Conservation (phyloP, 345 rosid species). For the Citrus mangshanensis region DNA sequence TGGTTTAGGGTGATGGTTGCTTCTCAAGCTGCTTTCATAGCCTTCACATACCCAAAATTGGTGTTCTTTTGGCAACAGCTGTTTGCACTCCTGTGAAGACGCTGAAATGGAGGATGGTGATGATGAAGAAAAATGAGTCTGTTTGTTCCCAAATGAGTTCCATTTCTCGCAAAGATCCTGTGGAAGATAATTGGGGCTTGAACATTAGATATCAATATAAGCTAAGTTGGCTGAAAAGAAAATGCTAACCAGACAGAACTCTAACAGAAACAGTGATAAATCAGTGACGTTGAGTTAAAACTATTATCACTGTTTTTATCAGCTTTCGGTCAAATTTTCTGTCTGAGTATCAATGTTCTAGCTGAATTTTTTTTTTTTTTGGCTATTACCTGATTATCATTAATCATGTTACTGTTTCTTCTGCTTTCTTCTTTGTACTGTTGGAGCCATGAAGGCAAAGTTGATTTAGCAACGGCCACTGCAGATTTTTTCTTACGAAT, state of each 20-base stretch:
- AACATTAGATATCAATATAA: not conserved
- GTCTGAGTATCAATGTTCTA: no score
- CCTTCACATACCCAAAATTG: constrained; percentile 42
- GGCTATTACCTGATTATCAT: not conserved
- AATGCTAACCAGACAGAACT: no score
- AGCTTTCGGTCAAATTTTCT: no score
- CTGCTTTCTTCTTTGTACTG: constrained; percentile 48
- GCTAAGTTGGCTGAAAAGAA: no score
- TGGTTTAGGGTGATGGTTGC: constrained; percentile 27
- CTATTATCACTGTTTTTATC: no score
- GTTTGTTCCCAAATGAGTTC: constrained; percentile 19
- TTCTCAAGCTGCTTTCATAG: constrained; percentile 22
- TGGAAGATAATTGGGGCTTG: not conserved
- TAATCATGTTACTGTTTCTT: constrained; percentile 7
- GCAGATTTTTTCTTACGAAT: constrained; percentile 16
- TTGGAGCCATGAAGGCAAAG: constrained; percentile 64
- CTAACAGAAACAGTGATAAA: no score
- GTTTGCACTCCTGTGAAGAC: constrained; percentile 33
- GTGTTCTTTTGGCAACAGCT: constrained; percentile 29
- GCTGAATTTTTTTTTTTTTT: no score
- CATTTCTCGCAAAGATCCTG: constrained; percentile 42
- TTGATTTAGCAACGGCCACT: constrained; percentile 25
- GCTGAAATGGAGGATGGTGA: constrained; percentile 43
- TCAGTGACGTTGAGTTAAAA: no score
- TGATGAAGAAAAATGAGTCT: constrained; percentile 29